phyloP scores from a whole-genome alignment of 2,329 filamentous ascomycete genomes.

The Penicillium sp. region DNA sequence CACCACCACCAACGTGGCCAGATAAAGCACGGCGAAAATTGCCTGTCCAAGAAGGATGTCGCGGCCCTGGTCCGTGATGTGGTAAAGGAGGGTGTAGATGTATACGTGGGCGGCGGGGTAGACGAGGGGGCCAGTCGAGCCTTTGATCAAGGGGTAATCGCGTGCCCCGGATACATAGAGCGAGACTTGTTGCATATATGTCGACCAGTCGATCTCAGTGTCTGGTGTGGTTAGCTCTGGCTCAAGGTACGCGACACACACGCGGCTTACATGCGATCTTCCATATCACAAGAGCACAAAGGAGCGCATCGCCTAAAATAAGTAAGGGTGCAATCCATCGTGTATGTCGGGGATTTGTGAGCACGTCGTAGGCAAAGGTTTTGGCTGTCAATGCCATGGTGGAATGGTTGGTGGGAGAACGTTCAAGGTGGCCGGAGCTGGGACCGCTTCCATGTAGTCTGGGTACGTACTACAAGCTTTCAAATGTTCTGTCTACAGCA shows the following conservation, averaged over 20 bases:
- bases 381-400: constrained; percentile 36
- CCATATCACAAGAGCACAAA: constrained; percentile 75
- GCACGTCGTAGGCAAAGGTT: constrained; percentile 41
- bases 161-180: constrained; percentile 81
- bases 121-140: constrained; percentile 88
- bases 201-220: constrained; percentile 96
- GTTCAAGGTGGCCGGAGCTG: constrained; percentile 23
- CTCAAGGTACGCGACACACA: constrained; percentile 4
- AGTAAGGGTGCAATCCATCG: constrained; percentile 68
- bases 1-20: constrained; percentile 73
- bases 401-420: constrained; percentile 14
- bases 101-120: constrained; percentile 95
- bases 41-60: constrained; percentile 81
- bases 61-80: constrained; percentile 72
- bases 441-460: constrained; percentile 5
- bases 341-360: constrained; percentile 58
- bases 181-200: constrained; percentile 92
- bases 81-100: constrained; percentile 79
- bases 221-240: constrained; percentile 55
- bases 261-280: constrained; percentile 74
- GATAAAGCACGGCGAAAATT: constrained; percentile 78
- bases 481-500: too few species aligned
- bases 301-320: constrained; percentile 67
- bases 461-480: too few species aligned
- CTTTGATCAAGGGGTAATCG: constrained; percentile 82